A percentile compares a stretch with the other conserved stretches of the same genome.
These are phyloP conservation scores for Scheffersomyces lignosus DNA, from an alignment of 805 yeast species.

Conservation along the genomic window DNA sequence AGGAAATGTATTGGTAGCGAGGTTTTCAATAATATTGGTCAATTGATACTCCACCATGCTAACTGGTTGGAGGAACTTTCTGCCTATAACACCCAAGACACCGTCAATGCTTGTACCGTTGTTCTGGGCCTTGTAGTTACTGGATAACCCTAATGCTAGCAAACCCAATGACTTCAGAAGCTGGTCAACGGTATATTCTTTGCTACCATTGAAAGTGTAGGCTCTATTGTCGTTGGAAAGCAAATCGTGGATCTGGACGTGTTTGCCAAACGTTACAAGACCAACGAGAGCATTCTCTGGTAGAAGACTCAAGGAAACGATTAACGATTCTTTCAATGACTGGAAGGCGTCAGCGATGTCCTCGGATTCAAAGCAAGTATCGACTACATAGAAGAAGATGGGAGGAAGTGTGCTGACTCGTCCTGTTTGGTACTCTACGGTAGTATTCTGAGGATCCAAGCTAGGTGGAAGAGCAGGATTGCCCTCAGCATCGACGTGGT, in stretches of 20 bases:
- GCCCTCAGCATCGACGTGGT: slow-evolving; percentile 23
- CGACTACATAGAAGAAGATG: slow-evolving; percentile 56
- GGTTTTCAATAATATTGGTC: slow-evolving; percentile 46
- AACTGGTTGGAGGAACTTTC: slow-evolving; percentile 48
- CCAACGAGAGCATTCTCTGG: slow-evolving; percentile 60
- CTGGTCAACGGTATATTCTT: slow-evolving; percentile 48
- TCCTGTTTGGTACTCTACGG: slow-evolving; percentile 52
- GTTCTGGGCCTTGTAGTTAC: slow-evolving; percentile 13
- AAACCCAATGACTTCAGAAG: slow-evolving; percentile 49
- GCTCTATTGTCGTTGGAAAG: slow-evolving; percentile 20
- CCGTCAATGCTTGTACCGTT: slow-evolving; percentile 14
- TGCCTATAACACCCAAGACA: slow-evolving; percentile 21
- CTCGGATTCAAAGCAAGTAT: slow-evolving; percentile 53
- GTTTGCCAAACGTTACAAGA: slow-evolving; percentile 57
- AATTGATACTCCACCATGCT: slow-evolving; percentile 52
- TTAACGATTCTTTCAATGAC: slow-evolving; percentile 51
- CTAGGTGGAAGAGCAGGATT: slow-evolving; percentile 31
- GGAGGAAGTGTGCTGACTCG: slow-evolving; percentile 43
- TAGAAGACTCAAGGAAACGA: slow-evolving; percentile 44
- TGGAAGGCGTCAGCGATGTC: slow-evolving; percentile 42
- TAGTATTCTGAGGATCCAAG: slow-evolving; percentile 39
- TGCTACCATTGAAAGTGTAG: slow-evolving; percentile 57
- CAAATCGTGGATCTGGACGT: slow-evolving; percentile 59
- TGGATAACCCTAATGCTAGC: slow-evolving; percentile 23
- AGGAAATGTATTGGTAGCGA: slow-evolving; percentile 52